Evolutionary conservation across 108 stramenopile genomes (phyloP).

Genomic region (Mayamaea pseudoterrestris): DNA sequence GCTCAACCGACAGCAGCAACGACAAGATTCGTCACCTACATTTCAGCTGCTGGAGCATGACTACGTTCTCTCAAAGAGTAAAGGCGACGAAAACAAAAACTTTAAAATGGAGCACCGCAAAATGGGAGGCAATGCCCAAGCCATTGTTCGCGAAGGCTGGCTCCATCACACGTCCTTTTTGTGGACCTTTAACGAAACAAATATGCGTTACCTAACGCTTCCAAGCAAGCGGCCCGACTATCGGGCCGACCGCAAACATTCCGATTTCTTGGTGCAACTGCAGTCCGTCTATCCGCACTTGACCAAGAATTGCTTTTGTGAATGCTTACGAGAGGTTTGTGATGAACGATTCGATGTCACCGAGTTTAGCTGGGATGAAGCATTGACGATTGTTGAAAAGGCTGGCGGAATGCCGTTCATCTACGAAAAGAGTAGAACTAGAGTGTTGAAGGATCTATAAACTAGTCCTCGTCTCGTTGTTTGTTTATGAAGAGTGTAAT

Average conservation of each 20-base stretch:
- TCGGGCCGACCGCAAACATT: slow-evolving; percentile 71
- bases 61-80: slow-evolving; percentile 84
- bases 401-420: too few relatives aligned
- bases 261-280: slow-evolving; percentile 71
- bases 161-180: slow-evolving; percentile 93
- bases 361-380: too few relatives aligned
- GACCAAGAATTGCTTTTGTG: slow-evolving; percentile 1
- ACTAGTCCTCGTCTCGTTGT: too few relatives aligned
- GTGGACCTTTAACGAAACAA: slow-evolving; percentile 62
- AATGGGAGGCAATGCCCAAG: slow-evolving; percentile 94
- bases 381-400: too few relatives aligned
- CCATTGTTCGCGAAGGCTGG: slow-evolving; percentile 74
- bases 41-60: slow-evolving; percentile 77
- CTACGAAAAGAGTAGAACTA: too few relatives aligned
- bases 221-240: slow-evolving; percentile 86
- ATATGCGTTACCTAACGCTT: slow-evolving; percentile 61
- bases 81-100: too few relatives aligned
- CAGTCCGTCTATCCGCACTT: slow-evolving; percentile 31
- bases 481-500: too few relatives aligned
- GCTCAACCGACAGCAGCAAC: slow-evolving; percentile 15
- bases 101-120: slow-evolving; percentile 56
- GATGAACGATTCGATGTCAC: too few relatives aligned
- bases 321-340: too few relatives aligned
- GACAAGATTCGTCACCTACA: slow-evolving; percentile 5
- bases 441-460: too few relatives aligned